phyloP scores from a whole-genome alignment of 176 grass and related monocot species.

The Cenchrus purpureus region DNA sequence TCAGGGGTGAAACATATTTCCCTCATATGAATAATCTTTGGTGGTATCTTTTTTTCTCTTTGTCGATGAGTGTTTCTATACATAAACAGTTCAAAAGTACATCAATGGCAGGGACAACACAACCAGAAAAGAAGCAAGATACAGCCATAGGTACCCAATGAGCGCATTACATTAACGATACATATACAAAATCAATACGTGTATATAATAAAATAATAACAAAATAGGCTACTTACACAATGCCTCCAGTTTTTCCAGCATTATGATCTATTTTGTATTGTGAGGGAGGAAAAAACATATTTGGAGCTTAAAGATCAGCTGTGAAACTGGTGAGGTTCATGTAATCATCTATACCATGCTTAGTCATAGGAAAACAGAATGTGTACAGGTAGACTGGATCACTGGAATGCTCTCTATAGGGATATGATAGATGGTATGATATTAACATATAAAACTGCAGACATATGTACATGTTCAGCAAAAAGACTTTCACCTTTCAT shows the following conservation, averaged over 20 bases:
- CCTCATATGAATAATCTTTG: too few relatives aligned
- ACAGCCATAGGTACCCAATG: too few relatives aligned
- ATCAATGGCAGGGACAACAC: too few relatives aligned
- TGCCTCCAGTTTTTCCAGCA: background rate
- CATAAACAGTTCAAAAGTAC: too few relatives aligned
- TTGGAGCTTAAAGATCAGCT: background rate
- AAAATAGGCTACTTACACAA: too few relatives aligned
- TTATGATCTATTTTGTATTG: background rate
- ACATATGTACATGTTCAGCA: background rate
- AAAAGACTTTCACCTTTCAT: conserved; percentile 64
- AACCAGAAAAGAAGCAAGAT: too few relatives aligned
- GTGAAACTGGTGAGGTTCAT: background rate
- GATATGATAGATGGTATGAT: background rate
- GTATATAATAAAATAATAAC: background rate
- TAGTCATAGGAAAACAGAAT: background rate
- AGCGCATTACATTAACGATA: too few relatives aligned
- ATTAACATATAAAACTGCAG: background rate
- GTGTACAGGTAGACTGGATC: too few relatives aligned
- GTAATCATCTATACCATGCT: background rate
- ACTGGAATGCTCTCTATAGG: too few relatives aligned
- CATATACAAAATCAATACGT: too few relatives aligned
- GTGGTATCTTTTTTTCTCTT: too few relatives aligned
- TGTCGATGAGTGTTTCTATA: too few relatives aligned
- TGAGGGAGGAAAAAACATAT: background rate
- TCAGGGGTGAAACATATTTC: conserved; percentile 47